Evolutionary conservation across 306 rosid species (phyloP).

Genomic region (Delonix regia): DNA sequence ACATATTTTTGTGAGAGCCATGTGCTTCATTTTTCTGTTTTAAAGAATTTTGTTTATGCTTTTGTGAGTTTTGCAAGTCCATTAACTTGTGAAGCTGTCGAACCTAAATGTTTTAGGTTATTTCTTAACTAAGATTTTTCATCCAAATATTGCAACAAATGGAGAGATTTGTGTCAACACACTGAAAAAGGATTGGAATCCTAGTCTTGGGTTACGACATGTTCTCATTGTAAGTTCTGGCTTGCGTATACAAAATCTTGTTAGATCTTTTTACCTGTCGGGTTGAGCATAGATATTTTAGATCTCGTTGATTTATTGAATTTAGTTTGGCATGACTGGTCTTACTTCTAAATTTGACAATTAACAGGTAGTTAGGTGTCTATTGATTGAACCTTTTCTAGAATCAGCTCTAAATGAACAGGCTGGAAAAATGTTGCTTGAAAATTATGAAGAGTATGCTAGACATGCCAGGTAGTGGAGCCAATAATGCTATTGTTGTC

Average conservation of each 20-base stretch:
- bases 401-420: constrained; percentile 97
- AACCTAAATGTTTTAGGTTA: constrained; percentile 60
- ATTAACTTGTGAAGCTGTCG: constrained; percentile 24
- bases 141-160: constrained; percentile 83
- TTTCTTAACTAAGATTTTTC: constrained; percentile 91
- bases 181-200: constrained; percentile 96
- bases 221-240: constrained; percentile 74
- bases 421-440: constrained; percentile 95
- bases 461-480: constrained; percentile 88
- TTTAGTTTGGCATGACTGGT: constrained; percentile 20
- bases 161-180: constrained; percentile 99
- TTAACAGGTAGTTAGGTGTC: constrained; percentile 93
- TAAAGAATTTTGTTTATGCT: neutral
- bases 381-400: constrained; percentile 98
- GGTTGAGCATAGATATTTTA: neutral
- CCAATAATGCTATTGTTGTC: constrained; percentile 12
- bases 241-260: neutral
- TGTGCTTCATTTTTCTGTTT: constrained; percentile 12
- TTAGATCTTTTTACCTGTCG: neutral
- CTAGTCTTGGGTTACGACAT: constrained; percentile 91
- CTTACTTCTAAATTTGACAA: constrained; percentile 23
- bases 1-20: neutral
- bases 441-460: constrained; percentile 94
- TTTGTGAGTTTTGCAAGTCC: neutral
- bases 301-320: constrained; percentile 9